Evolutionary conservation across 2,329 filamentous ascomycete genomes (phyloP).

Genomic region (Fusarium torreyae): DNA sequence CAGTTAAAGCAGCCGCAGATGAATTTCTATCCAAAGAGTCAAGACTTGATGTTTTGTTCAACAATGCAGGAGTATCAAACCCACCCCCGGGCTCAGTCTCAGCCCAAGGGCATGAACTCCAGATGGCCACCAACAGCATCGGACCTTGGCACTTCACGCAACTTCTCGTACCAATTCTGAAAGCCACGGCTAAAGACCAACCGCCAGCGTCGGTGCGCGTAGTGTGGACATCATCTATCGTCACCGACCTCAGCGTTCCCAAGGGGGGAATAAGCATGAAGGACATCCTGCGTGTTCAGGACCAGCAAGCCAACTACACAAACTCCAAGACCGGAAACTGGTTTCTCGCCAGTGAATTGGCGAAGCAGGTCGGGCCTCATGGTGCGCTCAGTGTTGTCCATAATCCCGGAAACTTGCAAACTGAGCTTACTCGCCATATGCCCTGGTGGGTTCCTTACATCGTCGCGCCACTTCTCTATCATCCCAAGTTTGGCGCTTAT

Average conservation of each 20-base stretch:
- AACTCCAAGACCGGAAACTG: slow-evolving; percentile 40
- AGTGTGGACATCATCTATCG: slow-evolving; percentile 31
- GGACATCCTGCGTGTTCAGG: slow-evolving; percentile 3
- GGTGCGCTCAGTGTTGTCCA: slow-evolving; percentile 27
- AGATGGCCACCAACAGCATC: slow-evolving; percentile 36
- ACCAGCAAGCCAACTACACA: slow-evolving; percentile 25
- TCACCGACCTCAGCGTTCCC: slow-evolving; percentile 19
- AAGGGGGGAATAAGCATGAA: slow-evolving; percentile 25
- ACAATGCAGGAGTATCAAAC: slow-evolving; percentile 37
- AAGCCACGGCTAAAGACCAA: slow-evolving; percentile 3
- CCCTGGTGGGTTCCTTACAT: slow-evolving; percentile 18
- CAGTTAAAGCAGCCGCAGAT: slow-evolving; percentile 16
- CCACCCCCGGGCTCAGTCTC: slow-evolving; percentile 31
- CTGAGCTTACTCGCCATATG: slow-evolving; percentile 23
- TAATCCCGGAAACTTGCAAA: slow-evolving; percentile 37
- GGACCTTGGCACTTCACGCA: slow-evolving; percentile 38
- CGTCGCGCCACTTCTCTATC: slow-evolving; percentile 18
- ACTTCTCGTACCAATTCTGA: slow-evolving; percentile 22
- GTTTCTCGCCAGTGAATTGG: slow-evolving; percentile 21
- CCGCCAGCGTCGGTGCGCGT: slow-evolving; percentile 26
- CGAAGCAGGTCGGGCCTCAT: background rate
- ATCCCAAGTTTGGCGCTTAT: slow-evolving; percentile 23
- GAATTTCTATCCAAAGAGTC: slow-evolving; percentile 26
- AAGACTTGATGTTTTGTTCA: slow-evolving; percentile 33
- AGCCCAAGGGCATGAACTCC: slow-evolving; percentile 37